phyloP scores from a whole-genome alignment of 1,139 yeast genomes.

The Taphrina communis region DNA sequence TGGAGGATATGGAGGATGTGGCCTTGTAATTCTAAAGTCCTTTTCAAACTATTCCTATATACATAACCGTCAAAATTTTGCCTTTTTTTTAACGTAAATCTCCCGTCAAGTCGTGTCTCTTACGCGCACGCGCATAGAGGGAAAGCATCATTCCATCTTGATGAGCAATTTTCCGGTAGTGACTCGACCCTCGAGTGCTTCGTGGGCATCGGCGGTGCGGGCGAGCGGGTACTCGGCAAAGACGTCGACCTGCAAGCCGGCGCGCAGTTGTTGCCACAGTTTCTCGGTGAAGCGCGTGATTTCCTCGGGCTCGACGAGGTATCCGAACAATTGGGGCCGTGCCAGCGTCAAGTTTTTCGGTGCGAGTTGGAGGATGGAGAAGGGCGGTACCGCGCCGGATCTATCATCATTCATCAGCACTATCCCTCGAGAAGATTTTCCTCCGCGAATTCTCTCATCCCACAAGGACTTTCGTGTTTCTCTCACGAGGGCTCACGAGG shows the following conservation, averaged over 20 bases:
- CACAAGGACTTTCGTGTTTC: too few species aligned
- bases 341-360: slow-evolving; percentile 58
- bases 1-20: slow-evolving; percentile 27
- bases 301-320: slow-evolving; percentile 62
- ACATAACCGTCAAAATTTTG: neutral
- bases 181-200: slow-evolving; percentile 69
- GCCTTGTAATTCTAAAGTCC: slow-evolving; percentile 11
- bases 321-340: slow-evolving; percentile 69
- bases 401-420: neutral
- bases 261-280: slow-evolving; percentile 57
- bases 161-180: slow-evolving; percentile 72
- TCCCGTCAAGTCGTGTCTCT: neutral
- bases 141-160: neutral
- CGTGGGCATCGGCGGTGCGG: slow-evolving; percentile 70
- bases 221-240: slow-evolving; percentile 64
- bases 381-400: slow-evolving; percentile 34
- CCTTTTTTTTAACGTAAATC: neutral
- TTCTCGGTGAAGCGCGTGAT: slow-evolving; percentile 62
- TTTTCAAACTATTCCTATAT: neutral
- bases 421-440: too few species aligned
- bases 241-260: slow-evolving; percentile 63
- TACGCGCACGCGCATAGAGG: too few species aligned
- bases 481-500: too few species aligned
- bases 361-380: slow-evolving; percentile 52
- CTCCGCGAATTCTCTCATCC: too few species aligned